Conservation (phyloP, 2,329 filamentous ascomycete species). For the Sclerotinia glacialis region DNA sequence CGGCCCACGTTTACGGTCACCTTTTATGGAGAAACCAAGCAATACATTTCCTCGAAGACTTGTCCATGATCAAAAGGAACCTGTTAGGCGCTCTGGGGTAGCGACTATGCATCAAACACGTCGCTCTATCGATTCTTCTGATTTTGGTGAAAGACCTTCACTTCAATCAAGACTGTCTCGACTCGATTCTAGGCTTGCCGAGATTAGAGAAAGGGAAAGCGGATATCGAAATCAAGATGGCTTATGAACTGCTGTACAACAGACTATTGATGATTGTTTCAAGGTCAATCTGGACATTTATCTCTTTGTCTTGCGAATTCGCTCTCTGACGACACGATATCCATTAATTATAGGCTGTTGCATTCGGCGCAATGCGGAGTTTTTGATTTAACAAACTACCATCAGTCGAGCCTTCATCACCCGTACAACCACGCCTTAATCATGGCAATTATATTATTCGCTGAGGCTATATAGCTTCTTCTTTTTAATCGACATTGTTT, state of each 20-base stretch:
- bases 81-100: conserved; percentile 48
- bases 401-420: neutral
- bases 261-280: neutral
- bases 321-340: conserved; percentile 5
- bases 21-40: conserved; percentile 53
- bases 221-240: conserved; percentile 19
- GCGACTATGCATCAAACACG: conserved; percentile 54
- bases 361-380: neutral
- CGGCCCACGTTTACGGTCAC: conserved; percentile 54
- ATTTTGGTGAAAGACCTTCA: conserved; percentile 35
- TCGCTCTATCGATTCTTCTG: conserved; percentile 38
- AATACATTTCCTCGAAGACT: conserved; percentile 61
- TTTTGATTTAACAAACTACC: neutral
- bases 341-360: neutral
- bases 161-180: conserved; percentile 34
- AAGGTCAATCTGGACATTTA: neutral
- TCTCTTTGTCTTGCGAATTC: conserved; percentile 12
- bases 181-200: conserved; percentile 33
- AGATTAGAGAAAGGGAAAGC: conserved; percentile 34
- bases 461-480: neutral
- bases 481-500: conserved; percentile 15
- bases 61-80: conserved; percentile 41
- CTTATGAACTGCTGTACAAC: neutral
- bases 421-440: neutral
- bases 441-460: conserved; percentile 12